Base-by-base conservation (phyloP, 768 basidiomycete species). In the Boletellus ananiceps region DNA sequence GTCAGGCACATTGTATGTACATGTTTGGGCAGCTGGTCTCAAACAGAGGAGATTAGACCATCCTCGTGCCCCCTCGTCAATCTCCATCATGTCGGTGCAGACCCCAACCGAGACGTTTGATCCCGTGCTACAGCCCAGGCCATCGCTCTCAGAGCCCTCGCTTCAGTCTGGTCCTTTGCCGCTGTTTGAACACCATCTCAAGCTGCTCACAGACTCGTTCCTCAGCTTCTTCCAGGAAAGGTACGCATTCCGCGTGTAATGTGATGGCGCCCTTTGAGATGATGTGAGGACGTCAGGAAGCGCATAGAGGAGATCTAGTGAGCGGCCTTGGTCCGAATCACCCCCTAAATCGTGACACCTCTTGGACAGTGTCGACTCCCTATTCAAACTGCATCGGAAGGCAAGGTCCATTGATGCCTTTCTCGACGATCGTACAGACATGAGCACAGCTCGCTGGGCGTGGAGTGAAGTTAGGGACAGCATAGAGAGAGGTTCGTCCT, bases 381-480 rank as follows among this genome's bases (percentile, higher is more conserved):
- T 96, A 13, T 70, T 76, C 59, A 86, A 74, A 61, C 69, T 96
- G 32, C 84, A 91, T 72, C 75, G 78, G 47, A 87, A 82, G 64
- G 77, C 79, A 51, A 84, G 80, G 64, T 74, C 81, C 25, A 75
- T 83, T 27, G 93, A 96, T 70, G 65, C 73, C 33, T 79, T 71
- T 49, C 65, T 93, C 29, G 88, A 93, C 58, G 86, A 89, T 61
- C 84, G 82, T 43, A 71, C 75, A 34, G 82, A 88, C 49, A 64
- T 79, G 46, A 82, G 69, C 54, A 81, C 83, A 9, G 74, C 83
- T 18, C 76, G 91, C 48, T 76, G 74, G 49, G 90, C 82, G 18
- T 96, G 93, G 93, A 69, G 70, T 16, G 93, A 96, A 67, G 77
- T 93, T 11, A 74, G 88, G 35, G 93, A 95, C 61, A 92, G 86